Evolutionary conservation across 2,329 filamentous ascomycete genomes (phyloP).

Genomic region (Sarocladiaceae sp.): DNA sequence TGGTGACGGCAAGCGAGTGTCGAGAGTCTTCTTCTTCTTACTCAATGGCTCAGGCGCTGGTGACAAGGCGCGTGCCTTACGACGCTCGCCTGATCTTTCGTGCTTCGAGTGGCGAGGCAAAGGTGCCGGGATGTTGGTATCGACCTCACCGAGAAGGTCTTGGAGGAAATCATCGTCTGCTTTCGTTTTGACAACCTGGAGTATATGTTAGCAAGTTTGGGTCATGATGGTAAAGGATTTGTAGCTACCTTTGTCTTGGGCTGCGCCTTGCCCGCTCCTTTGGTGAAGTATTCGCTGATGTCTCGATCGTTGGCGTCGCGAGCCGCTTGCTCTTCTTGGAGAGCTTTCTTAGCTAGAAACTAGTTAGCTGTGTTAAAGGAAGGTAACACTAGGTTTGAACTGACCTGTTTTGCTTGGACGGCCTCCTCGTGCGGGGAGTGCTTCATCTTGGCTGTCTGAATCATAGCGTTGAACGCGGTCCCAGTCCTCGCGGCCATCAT

Average conservation of each 20-base stretch:
- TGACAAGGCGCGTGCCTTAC: conserved; percentile 76
- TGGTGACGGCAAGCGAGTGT: conserved; percentile 43
- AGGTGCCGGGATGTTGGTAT: conserved; percentile 61
- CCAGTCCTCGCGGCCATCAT: conserved; percentile 95
- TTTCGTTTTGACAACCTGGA: conserved; percentile 69
- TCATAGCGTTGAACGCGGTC: conserved; percentile 66
- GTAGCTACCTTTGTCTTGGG: conserved; percentile 57
- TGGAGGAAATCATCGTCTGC: conserved; percentile 87
- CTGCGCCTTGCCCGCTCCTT: conserved; percentile 61
- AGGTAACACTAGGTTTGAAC: conserved; percentile 11
- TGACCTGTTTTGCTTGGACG: conserved; percentile 49
- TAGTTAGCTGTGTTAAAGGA: conserved; percentile 9
- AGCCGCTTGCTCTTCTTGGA: conserved; percentile 80
- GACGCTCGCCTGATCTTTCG: conserved; percentile 70
- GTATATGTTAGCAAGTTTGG: conserved; percentile 11
- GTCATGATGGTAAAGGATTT: not conserved
- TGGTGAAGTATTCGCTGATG: conserved; percentile 92
- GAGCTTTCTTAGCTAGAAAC: conserved; percentile 71
- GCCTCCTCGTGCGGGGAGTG: conserved; percentile 36
- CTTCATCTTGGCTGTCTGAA: conserved; percentile 64
- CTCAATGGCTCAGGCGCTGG: conserved; percentile 55
- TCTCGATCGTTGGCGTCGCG: conserved; percentile 84
- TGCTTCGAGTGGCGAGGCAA: conserved; percentile 55
- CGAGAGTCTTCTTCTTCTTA: conserved; percentile 55
- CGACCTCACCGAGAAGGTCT: conserved; percentile 80